Evolutionary conservation across 148 eudicot genomes (phyloP).

Genomic region (Nepenthes gracilis): DNA sequence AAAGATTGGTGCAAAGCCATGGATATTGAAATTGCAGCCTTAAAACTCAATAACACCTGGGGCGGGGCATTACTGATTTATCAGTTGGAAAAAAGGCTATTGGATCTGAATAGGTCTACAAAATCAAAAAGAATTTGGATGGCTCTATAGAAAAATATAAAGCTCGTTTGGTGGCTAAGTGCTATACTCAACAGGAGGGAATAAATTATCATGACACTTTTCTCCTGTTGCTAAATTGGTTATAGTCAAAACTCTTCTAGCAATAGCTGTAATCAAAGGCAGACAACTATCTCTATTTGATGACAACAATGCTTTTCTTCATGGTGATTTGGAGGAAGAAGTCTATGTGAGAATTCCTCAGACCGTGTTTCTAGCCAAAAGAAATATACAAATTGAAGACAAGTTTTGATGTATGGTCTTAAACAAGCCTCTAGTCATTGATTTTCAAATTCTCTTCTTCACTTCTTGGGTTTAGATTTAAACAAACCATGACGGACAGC

Average conservation of each 20-base stretch:
- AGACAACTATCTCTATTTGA: neutral
- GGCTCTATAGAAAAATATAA: neutral
- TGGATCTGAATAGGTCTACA: neutral
- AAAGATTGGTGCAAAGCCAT: neutral
- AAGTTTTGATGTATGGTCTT: neutral
- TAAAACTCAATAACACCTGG: neutral
- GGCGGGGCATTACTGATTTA: neutral
- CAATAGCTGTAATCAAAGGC: neutral
- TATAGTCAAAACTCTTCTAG: neutral
- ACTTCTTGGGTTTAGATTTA: neutral
- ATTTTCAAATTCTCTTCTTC: neutral
- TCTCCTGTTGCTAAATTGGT: neutral
- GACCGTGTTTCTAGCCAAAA: neutral
- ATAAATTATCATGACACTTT: neutral
- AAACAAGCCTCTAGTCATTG: neutral
- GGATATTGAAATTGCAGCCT: neutral
- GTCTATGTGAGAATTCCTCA: neutral
- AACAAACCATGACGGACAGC: neutral
- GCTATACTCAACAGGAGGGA: neutral
- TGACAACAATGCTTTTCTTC: neutral
- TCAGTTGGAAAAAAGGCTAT: neutral
- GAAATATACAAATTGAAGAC: neutral
- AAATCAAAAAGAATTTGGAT: neutral
- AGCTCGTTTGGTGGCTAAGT: neutral
- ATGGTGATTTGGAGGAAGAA: neutral